Percentiles rank a stretch among this genome's conserved stretches.
phyloP scores from a whole-genome alignment of 345 rosid species.

The Arabis hirsuta region DNA sequence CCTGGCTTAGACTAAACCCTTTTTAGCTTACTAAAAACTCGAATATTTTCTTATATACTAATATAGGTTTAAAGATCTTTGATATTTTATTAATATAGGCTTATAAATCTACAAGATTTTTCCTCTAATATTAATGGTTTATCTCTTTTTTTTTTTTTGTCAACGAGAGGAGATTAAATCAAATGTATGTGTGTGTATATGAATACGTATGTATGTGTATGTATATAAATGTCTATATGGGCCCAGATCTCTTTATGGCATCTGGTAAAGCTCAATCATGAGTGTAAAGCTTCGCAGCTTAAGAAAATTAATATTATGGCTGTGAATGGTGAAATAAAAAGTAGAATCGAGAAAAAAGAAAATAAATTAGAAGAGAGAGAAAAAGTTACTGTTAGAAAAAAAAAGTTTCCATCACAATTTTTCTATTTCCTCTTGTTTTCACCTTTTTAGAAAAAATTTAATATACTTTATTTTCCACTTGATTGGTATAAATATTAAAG shows the following conservation, averaged over 20 bases:
- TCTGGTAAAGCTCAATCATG: constrained; percentile 33
- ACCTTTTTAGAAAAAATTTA: too few species aligned
- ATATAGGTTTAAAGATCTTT: neutral
- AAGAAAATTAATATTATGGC: constrained; percentile 18
- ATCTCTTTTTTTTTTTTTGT: neutral
- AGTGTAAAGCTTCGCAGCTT: constrained; percentile 37
- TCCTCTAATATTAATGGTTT: neutral
- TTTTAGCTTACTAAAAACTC: neutral
- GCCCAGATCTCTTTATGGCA: constrained; percentile 40
- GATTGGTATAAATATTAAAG: too few species aligned
- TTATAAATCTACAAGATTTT: neutral
- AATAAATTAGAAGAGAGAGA: too few species aligned
- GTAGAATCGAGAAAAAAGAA: too few species aligned
- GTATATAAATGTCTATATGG: constrained; percentile 29
- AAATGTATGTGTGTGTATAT: neutral
- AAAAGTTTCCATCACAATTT: too few species aligned
- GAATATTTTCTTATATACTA: neutral
- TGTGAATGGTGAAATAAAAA: too few species aligned
- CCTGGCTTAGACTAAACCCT: constrained; percentile 7
- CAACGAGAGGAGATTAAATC: neutral
- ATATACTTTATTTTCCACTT: too few species aligned
- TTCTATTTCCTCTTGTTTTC: too few species aligned
- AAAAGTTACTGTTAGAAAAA: too few species aligned
- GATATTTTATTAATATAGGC: neutral
- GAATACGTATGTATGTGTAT: neutral